Conservation (phyloP, 306 rosid genomes). For the Ochetophila trinervis region DNA sequence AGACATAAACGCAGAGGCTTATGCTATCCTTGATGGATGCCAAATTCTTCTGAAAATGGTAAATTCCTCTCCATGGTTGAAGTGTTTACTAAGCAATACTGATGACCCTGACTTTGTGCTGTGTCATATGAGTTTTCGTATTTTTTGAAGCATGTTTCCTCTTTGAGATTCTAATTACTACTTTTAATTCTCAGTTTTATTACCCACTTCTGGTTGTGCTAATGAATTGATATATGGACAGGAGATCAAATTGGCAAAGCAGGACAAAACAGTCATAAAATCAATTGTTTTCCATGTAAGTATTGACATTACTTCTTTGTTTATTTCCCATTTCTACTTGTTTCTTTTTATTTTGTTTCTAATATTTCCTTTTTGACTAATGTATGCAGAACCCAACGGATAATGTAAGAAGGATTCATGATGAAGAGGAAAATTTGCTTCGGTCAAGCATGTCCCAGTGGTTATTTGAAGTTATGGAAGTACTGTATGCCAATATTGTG, state of each 20-base stretch:
- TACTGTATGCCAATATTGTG: background rate
- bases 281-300: slow-evolving; percentile 64
- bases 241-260: slow-evolving; percentile 75
- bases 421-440: slow-evolving; percentile 41
- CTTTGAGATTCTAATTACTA: too few relatives aligned
- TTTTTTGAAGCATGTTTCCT: too few relatives aligned
- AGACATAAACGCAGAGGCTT: too few relatives aligned
- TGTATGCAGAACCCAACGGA: slow-evolving; percentile 51
- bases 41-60: too few relatives aligned
- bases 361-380: background rate
- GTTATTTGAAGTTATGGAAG: slow-evolving; percentile 42
- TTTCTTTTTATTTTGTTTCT: slow-evolving; percentile 9
- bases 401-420: slow-evolving; percentile 49
- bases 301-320: background rate
- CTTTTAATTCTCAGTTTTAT: background rate
- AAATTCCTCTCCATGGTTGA: too few relatives aligned
- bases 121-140: too few relatives aligned
- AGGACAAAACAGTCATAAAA: slow-evolving; percentile 77
- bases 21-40: too few relatives aligned
- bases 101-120: too few relatives aligned
- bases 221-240: slow-evolving; percentile 28
- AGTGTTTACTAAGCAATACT: too few relatives aligned
- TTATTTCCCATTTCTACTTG: too few relatives aligned
- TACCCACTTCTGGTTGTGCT: background rate
- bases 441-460: slow-evolving; percentile 32